Percentiles rank a stretch among this genome's conserved stretches.
Conservation (phyloP, 2,329 filamentous ascomycete genomes). For the Diaporthe citriasiana region DNA sequence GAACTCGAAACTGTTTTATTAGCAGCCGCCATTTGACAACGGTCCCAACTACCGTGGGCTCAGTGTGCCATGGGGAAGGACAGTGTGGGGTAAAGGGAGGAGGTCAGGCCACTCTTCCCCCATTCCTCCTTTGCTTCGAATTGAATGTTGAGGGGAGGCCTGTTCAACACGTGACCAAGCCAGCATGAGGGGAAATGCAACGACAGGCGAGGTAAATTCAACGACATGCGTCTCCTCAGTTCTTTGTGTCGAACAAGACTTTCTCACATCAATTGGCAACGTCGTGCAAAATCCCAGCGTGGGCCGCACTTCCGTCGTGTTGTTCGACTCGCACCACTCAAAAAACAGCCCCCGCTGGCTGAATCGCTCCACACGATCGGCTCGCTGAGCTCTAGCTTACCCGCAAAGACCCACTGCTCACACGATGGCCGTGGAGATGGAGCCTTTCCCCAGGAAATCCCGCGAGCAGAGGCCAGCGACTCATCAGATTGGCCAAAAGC, state of each 20-base stretch:
- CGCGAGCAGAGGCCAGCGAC: constrained; percentile 33
- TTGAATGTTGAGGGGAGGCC: constrained; percentile 8
- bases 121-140: not conserved
- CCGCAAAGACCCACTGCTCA: constrained; percentile 36
- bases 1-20: not conserved
- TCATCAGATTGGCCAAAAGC: constrained; percentile 26
- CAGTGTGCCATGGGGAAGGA: constrained; percentile 31
- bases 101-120: constrained; percentile 38
- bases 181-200: constrained; percentile 36
- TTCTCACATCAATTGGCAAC: constrained; percentile 3
- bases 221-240: constrained; percentile 38
- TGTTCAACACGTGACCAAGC: constrained; percentile 36
- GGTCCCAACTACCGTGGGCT: not conserved
- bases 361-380: constrained; percentile 34
- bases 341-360: constrained; percentile 14
- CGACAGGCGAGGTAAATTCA: constrained; percentile 36
- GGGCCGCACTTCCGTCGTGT: constrained; percentile 7
- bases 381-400: constrained; percentile 29
- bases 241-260: not conserved
- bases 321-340: constrained; percentile 28
- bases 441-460: constrained; percentile 43
- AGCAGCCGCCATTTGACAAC: not conserved
- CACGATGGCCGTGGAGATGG: constrained; percentile 39
- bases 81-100: constrained; percentile 39
- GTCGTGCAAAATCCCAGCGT: not conserved